A percentile compares a stretch with the other conserved stretches of the same genome.
Conservation (phyloP, 2,329 filamentous ascomycete genomes). For the Penicillium sp. region DNA sequence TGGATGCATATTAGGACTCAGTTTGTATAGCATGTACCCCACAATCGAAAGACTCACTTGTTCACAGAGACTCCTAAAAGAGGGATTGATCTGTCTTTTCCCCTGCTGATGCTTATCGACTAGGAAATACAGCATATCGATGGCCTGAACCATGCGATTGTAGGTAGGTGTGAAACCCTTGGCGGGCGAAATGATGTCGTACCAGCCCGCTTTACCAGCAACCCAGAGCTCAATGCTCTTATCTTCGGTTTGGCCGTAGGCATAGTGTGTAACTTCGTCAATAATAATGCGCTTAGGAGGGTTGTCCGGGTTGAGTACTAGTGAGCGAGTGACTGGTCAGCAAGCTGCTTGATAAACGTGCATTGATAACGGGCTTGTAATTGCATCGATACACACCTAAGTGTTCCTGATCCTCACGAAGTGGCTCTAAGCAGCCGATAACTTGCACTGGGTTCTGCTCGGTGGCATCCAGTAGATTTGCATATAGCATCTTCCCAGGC, state of each 20-base stretch:
- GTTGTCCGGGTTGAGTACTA: slow-evolving; percentile 43
- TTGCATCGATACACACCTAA: slow-evolving; percentile 37
- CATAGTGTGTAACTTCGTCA: slow-evolving; percentile 51
- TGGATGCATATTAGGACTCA: neutral
- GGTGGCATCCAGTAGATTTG: slow-evolving; percentile 57
- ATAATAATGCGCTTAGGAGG: slow-evolving; percentile 47
- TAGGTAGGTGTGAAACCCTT: slow-evolving; percentile 55
- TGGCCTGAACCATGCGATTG: slow-evolving; percentile 58
- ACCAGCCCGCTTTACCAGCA: slow-evolving; percentile 63
- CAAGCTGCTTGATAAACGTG: slow-evolving; percentile 11
- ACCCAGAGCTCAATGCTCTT: slow-evolving; percentile 61
- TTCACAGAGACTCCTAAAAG: slow-evolving; percentile 42
- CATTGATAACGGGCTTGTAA: slow-evolving; percentile 12
- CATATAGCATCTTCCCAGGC: slow-evolving; percentile 51
- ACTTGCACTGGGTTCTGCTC: slow-evolving; percentile 57
- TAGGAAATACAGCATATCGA: slow-evolving; percentile 61
- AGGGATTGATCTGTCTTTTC: slow-evolving; percentile 37
- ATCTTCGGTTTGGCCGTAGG: slow-evolving; percentile 54
- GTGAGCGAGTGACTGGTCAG: slow-evolving; percentile 6
- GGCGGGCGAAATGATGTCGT: slow-evolving; percentile 53
- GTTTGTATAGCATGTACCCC: neutral
- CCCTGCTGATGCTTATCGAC: slow-evolving; percentile 56
- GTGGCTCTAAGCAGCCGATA: slow-evolving; percentile 50
- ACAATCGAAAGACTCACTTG: slow-evolving; percentile 32
- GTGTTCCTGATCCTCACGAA: slow-evolving; percentile 46